phyloP scores from a whole-genome alignment of 2,329 filamentous ascomycete species.

The Aureobasidium namibiae region DNA sequence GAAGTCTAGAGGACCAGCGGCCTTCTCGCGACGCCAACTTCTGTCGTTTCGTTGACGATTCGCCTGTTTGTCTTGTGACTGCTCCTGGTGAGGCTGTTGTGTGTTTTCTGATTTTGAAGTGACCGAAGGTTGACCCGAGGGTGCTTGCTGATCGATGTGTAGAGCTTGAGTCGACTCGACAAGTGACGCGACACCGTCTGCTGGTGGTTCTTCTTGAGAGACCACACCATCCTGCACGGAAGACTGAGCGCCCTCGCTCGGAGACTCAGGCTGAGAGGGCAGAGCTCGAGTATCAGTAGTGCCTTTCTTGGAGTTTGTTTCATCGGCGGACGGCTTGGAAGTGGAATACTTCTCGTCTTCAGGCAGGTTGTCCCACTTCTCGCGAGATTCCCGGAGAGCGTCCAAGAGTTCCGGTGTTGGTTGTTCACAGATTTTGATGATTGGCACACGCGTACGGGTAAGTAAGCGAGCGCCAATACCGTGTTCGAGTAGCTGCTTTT shows the following conservation, averaged over 20 bases:
- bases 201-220: not conserved
- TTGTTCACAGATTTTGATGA: conserved; percentile 75
- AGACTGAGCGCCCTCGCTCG: not conserved
- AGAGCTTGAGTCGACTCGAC: conserved; percentile 1
- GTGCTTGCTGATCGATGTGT: not conserved
- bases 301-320: conserved; percentile 7
- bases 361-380: conserved; percentile 59
- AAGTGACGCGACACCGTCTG: not conserved
- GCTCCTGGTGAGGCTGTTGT: not conserved
- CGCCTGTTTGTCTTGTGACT: not conserved
- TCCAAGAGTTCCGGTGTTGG: conserved; percentile 54
- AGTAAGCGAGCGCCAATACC: conserved; percentile 71
- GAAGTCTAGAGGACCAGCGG: conserved; percentile 57
- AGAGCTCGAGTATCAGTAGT: not conserved
- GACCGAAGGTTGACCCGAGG: not conserved
- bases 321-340: conserved; percentile 9
- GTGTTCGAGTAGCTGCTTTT: conserved; percentile 62
- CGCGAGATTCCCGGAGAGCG: conserved; percentile 56
- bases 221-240: not conserved
- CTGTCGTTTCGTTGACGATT: conserved; percentile 15
- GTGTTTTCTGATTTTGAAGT: not conserved
- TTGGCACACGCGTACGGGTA: conserved; percentile 71
- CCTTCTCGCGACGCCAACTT: conserved; percentile 39
- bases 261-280: not conserved
- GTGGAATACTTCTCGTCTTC: conserved; percentile 35